Conservation (phyloP, 1,284 basidiomycete species). For the Mycena sp. region DNA sequence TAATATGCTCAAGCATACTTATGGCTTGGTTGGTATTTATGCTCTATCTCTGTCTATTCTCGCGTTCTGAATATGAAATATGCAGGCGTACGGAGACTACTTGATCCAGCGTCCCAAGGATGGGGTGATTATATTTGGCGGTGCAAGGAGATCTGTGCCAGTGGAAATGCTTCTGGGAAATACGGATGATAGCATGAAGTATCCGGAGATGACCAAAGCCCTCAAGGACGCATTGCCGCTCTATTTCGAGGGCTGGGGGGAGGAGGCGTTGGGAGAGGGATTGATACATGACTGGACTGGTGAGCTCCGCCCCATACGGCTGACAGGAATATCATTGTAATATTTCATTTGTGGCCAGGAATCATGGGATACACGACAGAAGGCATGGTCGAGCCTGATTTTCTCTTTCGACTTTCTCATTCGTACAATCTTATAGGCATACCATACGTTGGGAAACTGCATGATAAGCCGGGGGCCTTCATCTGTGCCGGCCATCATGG, state of each 20-base stretch:
- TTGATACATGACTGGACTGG: conserved; percentile 39
- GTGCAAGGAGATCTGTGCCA: conserved; percentile 33
- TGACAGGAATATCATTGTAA: not conserved
- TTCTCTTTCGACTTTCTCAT: not conserved
- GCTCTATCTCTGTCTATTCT: not conserved
- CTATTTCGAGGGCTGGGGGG: conserved; percentile 33
- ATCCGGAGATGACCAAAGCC: conserved; percentile 33
- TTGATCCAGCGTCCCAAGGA: conserved; percentile 40
- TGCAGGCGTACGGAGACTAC: conserved; percentile 37
- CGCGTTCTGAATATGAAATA: not conserved
- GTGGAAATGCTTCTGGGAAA: conserved; percentile 33
- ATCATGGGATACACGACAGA: conserved; percentile 40
- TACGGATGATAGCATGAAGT: conserved; percentile 37
- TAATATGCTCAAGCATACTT: conserved; percentile 34
- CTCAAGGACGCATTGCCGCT: conserved; percentile 28
- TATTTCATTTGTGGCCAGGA: not conserved
- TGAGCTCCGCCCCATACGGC: not conserved
- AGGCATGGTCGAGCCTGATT: conserved; percentile 13
- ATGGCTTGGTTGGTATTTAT: conserved; percentile 20
- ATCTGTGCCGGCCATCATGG: conserved; percentile 41
- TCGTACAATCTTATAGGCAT: conserved; percentile 22
- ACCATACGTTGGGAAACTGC: conserved; percentile 40
- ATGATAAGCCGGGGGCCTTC: conserved; percentile 37
- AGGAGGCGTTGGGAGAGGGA: conserved; percentile 38
- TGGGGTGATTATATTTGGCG: conserved; percentile 40